Base-by-base conservation (phyloP, 2,329 filamentous ascomycete species). In the Capronia coronata region DNA sequence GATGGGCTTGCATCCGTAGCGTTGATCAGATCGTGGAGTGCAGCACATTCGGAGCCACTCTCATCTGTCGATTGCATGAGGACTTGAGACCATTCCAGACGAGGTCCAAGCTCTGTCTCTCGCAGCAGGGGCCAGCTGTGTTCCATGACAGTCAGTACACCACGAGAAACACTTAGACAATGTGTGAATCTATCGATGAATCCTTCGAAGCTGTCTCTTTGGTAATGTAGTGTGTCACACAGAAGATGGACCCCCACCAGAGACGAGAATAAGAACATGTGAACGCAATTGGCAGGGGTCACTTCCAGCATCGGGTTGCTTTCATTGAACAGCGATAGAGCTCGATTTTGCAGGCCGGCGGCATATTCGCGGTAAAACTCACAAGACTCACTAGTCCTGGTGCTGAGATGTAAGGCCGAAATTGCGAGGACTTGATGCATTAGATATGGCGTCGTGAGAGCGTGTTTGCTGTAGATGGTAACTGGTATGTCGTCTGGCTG, bases 171-270 rank as follows among this genome's bases (percentile, higher is more conserved):
- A 18, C 52, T 56, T 21, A 64, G 41, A n/a, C 54, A 62, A 22
- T 59, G 53, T 1, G 49, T 37, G 29, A 65, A 62, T 16, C 51
- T 51, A n/a, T 65, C 52, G 18, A 67, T 51, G 30, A 65, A 65
- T 8, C 56, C 51, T 27, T 68, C 63, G 30, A 76, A 72, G 35
- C 66, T 58, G 13, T 55, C 43, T 13, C 64, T 64, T 34, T 71
- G 65, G 45, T 68, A 64, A 48, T 63, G 54, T 1, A 77, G 63
- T 1, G 70, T 70, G 46, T 79, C 74, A 56, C 69, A 74, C 2
- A 79, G 66, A 32, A 54, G 23, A 32, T 59, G 57, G 9, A 54
- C 13, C 4, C 46, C 56, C 10, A 60, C 18, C 38, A 58, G 41
- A 14, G 52, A 46, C 18, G 58, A 56, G 43, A 58, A 57, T 2